Base-by-base conservation (phyloP, 1,139 yeast species). In the Pichia sp. region DNA sequence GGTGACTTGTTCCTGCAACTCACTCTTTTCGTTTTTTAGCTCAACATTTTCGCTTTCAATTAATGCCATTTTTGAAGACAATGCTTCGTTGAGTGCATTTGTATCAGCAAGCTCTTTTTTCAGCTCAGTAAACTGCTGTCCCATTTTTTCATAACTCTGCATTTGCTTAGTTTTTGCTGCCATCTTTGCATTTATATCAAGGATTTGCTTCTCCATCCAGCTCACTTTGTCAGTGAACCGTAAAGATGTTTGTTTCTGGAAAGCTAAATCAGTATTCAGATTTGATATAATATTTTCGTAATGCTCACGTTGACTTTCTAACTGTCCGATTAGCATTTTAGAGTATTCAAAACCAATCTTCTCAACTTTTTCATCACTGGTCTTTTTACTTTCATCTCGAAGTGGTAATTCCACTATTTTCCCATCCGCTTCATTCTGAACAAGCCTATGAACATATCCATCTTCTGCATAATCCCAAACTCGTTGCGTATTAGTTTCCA, bases 401-500 rank as follows among this genome's bases (percentile, higher is more conserved):
- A 67, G 61, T 4, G 78, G 78, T 47, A 88, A 73, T 66, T 89
- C 96, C 4, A 89, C 95, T 34, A 89, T 69, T 62, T 89, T 89
- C 0, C 96, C 96, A 67, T 89, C 96, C 0, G 85, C 76, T 64
- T 89, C 93, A 69, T 89, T 90, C 57, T 92, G 89, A 3, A 92
- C 79, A 47, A 92, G 72, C 52, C 97, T 73, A 70, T 92, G 98
- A 5, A 92, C 97, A 68, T 90, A 92, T 59, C 84, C 84, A 67
- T 92, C 97, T 1, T 93, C 93, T 0, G 93, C 92, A 68, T 92
- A 92, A 68, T 92, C 97, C 98, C 98, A 92, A 1, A 92, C 96
- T 50, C 98, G 74, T 58, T 92, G 95, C 0, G 96, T 82, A 16
- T 76, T 74, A 47, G 87, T 75, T 67, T 90, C 97, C 97, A 92